Evolutionary conservation across 441 rosid species (phyloP), one percentile per base, ranked within the genome.

Genomic region (Hura crepitans): DNA sequence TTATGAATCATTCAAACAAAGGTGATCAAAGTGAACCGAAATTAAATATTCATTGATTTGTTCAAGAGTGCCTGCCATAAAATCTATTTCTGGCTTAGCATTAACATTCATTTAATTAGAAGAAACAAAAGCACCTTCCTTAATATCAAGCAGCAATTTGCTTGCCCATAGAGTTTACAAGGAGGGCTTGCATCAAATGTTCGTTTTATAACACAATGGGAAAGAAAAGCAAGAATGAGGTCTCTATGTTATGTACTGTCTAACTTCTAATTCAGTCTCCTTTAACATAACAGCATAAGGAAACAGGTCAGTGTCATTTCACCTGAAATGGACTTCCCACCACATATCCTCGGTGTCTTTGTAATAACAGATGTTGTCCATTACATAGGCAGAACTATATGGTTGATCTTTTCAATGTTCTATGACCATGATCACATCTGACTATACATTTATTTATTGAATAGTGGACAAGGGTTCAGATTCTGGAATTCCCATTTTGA

Each of bases 1-100:
- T 43, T 95, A 85, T 62, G 99, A 95, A 77, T 78, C 87, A 14
- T 95, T 90, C 77, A 92, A 92, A 79, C 97, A 88, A 82, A 90
- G 89, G 99, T 95, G 82, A 81, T 81, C 62, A 45, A 33, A 71
- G n/a, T 49, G 15, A 59, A 42, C 47, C 37, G 6, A 31, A 45
- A 23, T 55, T 61, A 23, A 28, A 46, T 69, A 30, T 25, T 45
- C 13, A 17, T 53, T 58, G 11, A 62, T 12, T 62, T 13, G 0
- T 20, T 5, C 42, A 59, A 12, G 46, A 58, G 15, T 33, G 33
- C 9, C 28, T 28, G 43, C 45, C 61, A 66, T 51, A 22, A 46
- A 6, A 27, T 6, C 33, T 25, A 15, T 71, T 22, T 50, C 31
- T 23, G 8, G 25, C 15, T 50, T 23, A 53, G 27, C 46, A 25